These are phyloP conservation scores for Pisolithus orientalis DNA, from an alignment of 768 basidiomycete species.

Conservation along the genomic window DNA sequence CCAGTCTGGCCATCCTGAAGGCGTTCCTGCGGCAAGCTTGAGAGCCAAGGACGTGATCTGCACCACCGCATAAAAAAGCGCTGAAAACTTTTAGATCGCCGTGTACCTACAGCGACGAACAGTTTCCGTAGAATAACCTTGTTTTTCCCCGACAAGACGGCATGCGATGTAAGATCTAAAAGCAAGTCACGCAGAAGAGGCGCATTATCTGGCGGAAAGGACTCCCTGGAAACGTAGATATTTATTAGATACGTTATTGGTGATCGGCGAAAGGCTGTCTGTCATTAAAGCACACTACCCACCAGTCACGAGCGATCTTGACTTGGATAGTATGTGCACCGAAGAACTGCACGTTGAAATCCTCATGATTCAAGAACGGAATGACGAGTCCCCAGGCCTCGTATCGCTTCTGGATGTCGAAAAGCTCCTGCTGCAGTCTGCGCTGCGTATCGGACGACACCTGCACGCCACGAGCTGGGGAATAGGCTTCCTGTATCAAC, in stretches of 20 bases:
- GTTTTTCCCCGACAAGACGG: slow-evolving; percentile 50
- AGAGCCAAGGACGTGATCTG: slow-evolving; percentile 70
- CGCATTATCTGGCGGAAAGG: slow-evolving; percentile 58
- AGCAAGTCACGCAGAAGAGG: slow-evolving; percentile 57
- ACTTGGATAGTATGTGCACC: slow-evolving; percentile 92
- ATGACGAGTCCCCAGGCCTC: slow-evolving; percentile 84
- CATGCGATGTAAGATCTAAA: slow-evolving; percentile 62
- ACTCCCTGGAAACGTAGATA: slow-evolving; percentile 45
- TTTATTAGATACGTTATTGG: slow-evolving; percentile 3
- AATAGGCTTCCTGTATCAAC: slow-evolving; percentile 68
- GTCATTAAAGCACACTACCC: slow-evolving; percentile 13
- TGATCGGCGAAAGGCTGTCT: background rate
- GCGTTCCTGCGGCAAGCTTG: slow-evolving; percentile 54
- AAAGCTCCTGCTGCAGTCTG: slow-evolving; percentile 63
- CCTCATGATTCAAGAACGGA: slow-evolving; percentile 63
- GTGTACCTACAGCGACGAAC: slow-evolving; percentile 68
- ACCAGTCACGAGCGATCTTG: slow-evolving; percentile 94
- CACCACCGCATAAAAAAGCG: slow-evolving; percentile 9
- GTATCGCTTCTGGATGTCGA: slow-evolving; percentile 67
- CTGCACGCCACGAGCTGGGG: slow-evolving; percentile 35
- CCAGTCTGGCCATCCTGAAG: slow-evolving; percentile 71
- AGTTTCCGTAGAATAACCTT: slow-evolving; percentile 80
- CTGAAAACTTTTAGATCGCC: background rate
- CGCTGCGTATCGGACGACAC: slow-evolving; percentile 55
- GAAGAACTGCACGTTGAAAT: slow-evolving; percentile 89